A percentile compares a stretch with the other conserved stretches of the same genome.
Conservation (phyloP, 768 basidiomycete species). For the Trametes cubensis region DNA sequence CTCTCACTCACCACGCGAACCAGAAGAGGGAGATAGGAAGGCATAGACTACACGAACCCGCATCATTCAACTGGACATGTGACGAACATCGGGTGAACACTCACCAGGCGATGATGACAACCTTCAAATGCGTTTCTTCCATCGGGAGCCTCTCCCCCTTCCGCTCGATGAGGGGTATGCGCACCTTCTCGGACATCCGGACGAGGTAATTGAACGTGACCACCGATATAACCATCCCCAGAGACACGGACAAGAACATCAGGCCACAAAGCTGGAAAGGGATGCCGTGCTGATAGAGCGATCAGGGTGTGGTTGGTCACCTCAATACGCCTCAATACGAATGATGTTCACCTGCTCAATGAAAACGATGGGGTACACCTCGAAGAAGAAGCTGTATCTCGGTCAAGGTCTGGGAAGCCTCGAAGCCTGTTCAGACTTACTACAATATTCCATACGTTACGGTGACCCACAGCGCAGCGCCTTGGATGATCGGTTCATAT, state of each 20-base stretch:
- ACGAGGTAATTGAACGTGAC: constrained; percentile 14
- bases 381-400: constrained; percentile 28
- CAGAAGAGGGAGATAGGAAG: constrained; percentile 30
- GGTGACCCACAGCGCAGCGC: constrained; percentile 27
- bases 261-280: constrained; percentile 27
- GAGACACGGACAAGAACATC: constrained; percentile 25
- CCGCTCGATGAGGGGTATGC: constrained; percentile 22
- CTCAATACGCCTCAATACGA: no score
- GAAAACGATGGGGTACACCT: constrained; percentile 29
- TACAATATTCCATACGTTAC: constrained; percentile 32
- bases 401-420: background rate
- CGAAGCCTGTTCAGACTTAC: constrained; percentile 6
- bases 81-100: background rate
- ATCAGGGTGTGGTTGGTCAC: no score
- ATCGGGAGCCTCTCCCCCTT: background rate
- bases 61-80: background rate
- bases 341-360: constrained; percentile 19
- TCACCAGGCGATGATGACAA: constrained; percentile 28
- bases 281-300: constrained; percentile 21
- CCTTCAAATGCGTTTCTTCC: constrained; percentile 25
- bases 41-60: background rate
- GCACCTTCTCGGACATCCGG: constrained; percentile 16
- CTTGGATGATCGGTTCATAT: constrained; percentile 27
- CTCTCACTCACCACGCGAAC: constrained; percentile 29
- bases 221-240: constrained; percentile 26